These are phyloP conservation scores for Phytophthora foliorum DNA, from an alignment of 352 stramenopile genomes.

Conservation along the genomic window DNA sequence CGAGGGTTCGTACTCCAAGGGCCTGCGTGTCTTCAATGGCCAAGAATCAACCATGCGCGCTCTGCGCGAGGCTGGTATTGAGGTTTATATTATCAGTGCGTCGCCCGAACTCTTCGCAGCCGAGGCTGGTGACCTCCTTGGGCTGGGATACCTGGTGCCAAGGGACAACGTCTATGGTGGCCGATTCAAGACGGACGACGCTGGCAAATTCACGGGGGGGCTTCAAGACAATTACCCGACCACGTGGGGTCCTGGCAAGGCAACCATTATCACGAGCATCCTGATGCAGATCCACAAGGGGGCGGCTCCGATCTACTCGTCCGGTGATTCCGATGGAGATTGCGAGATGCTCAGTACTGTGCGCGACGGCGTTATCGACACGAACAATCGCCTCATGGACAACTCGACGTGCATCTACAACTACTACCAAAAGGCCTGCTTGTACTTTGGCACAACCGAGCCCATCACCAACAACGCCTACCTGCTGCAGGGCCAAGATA, in stretches of 20 bases:
- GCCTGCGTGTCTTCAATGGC: constrained; percentile 59
- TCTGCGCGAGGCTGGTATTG: constrained; percentile 40
- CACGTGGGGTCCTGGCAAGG: constrained; percentile 65
- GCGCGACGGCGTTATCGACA: constrained; percentile 57
- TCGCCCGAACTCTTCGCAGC: constrained; percentile 60
- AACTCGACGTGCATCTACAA: constrained; percentile 54
- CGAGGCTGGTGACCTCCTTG: constrained; percentile 40
- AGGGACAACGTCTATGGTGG: constrained; percentile 54
- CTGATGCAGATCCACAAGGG: constrained; percentile 52
- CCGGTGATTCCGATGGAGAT: constrained; percentile 37
- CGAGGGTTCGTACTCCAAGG: constrained; percentile 46
- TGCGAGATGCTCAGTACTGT: constrained; percentile 63
- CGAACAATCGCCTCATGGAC: constrained; percentile 64
- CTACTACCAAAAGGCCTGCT: constrained; percentile 63
- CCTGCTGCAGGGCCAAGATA: constrained; percentile 67
- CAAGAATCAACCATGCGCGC: constrained; percentile 59
- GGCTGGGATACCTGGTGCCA: constrained; percentile 53
- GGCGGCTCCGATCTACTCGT: constrained; percentile 53
- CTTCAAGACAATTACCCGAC: constrained; percentile 54
- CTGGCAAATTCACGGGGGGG: constrained; percentile 48
- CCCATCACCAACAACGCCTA: constrained; percentile 54
- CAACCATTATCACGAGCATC: constrained; percentile 47
- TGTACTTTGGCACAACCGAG: constrained; percentile 47
- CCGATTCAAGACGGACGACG: constrained; percentile 47
- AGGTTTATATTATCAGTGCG: constrained; percentile 60